Percentiles rank a stretch among this genome's conserved stretches.
These are phyloP conservation scores for Populus tremula DNA, from an alignment of 345 rosid genomes.

Conservation along the genomic window DNA sequence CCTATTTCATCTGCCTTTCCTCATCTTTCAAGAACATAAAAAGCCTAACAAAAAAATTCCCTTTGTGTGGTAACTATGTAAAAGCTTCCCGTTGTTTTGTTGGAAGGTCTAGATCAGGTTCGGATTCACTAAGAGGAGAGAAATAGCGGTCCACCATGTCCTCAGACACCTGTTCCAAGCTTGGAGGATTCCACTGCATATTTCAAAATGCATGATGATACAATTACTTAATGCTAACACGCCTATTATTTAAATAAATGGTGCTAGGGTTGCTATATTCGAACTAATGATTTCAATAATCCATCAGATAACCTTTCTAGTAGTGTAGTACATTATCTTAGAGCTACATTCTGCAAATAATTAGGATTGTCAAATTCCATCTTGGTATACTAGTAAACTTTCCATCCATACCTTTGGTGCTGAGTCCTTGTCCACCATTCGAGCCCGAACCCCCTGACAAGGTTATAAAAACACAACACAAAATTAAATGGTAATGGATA, in stretches of 20 bases:
- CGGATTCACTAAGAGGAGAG: slow-evolving; percentile 46
- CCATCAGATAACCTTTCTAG: background rate
- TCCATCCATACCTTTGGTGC: slow-evolving; percentile 58
- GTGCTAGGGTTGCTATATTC: background rate
- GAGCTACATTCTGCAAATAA: background rate
- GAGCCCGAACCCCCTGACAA: slow-evolving; percentile 76
- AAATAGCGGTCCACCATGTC: slow-evolving; percentile 87
- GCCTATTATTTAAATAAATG: background rate
- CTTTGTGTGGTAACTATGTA: background rate
- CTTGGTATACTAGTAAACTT: background rate
- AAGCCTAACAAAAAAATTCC: background rate
- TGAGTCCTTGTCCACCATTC: slow-evolving; percentile 73
- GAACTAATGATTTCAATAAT: background rate
- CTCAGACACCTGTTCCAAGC: slow-evolving; percentile 58
- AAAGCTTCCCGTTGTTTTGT: slow-evolving; percentile 78
- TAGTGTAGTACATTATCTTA: background rate
- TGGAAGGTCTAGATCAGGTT: slow-evolving; percentile 77
- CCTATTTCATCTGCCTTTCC: background rate
- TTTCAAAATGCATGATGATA: background rate
- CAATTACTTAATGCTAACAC: background rate
- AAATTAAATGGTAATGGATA: background rate
- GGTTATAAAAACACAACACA: background rate
- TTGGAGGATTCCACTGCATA: slow-evolving; percentile 85
- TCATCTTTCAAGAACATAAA: background rate
- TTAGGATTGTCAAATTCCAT: background rate